A percentile compares a stretch with the other conserved stretches of the same genome.
Evolutionary conservation across 2,329 filamentous ascomycete genomes (phyloP).

Genomic region (Ascochyta rabiei): DNA sequence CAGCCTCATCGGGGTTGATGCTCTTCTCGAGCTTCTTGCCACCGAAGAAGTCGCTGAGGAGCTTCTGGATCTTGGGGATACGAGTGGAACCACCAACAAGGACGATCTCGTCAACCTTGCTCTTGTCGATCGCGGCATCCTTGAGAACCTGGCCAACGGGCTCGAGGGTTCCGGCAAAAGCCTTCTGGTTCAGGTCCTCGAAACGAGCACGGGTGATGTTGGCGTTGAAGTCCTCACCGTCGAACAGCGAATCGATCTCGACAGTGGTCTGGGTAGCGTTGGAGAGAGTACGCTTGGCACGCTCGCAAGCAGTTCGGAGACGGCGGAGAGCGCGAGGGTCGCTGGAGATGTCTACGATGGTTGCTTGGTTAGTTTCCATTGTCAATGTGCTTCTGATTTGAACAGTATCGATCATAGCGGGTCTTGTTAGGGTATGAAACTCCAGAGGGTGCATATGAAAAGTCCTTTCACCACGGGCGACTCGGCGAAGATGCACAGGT

Average conservation of each 20-base stretch:
- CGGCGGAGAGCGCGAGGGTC: conserved; percentile 93
- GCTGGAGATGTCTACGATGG: conserved; percentile 67
- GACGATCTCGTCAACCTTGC: conserved; percentile 94
- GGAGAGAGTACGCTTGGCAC: conserved; percentile 98
- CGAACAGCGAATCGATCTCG: conserved; percentile 98
- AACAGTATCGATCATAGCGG: too few species aligned
- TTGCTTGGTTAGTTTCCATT: too few species aligned
- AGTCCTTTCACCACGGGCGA: too few species aligned
- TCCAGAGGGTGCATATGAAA: too few species aligned
- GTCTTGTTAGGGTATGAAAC: too few species aligned
- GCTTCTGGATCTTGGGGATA: conserved; percentile 99
- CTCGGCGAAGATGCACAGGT: too few species aligned
- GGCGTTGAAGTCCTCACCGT: conserved; percentile 96
- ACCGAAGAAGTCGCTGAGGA: conserved; percentile 98
- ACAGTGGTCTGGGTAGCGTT: conserved; percentile 97
- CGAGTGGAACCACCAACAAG: conserved; percentile 98
- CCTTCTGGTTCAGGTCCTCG: conserved; percentile 96
- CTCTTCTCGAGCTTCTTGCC: conserved; percentile 99
- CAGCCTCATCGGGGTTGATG: conserved; percentile 99
- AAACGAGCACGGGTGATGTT: conserved; percentile 98
- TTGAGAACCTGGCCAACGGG: conserved; percentile 97
- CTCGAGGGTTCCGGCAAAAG: conserved; percentile 90
- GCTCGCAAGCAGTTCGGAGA: conserved; percentile 97
- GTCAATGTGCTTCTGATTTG: too few species aligned
- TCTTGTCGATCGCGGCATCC: conserved; percentile 88